Percentiles rank a stretch among this genome's conserved stretches.
phyloP scores from a whole-genome alignment of 768 basidiomycete species.

The Psilocybe subaeruginosa region DNA sequence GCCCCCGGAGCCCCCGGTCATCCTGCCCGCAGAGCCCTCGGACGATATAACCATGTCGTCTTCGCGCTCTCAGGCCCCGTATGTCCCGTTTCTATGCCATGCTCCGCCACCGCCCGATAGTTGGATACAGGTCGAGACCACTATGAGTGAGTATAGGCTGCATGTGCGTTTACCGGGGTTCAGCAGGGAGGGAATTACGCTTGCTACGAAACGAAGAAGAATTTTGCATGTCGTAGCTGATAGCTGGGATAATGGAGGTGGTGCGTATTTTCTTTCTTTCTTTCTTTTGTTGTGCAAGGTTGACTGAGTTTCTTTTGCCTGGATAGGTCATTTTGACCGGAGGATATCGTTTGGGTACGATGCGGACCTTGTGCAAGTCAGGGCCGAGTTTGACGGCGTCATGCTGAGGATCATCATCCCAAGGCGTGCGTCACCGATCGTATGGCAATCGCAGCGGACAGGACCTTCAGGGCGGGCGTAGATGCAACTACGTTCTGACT shows the following conservation, averaged over 20 bases:
- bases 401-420: constrained; percentile 67
- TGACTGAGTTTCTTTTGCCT: neutral
- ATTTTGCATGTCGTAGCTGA: constrained; percentile 77
- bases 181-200: constrained; percentile 67
- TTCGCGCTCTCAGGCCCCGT: constrained; percentile 20
- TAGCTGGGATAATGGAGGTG: constrained; percentile 71
- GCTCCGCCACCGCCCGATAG: constrained; percentile 61
- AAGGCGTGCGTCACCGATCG: constrained; percentile 28
- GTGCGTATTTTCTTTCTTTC: constrained; percentile 26
- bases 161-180: constrained; percentile 68
- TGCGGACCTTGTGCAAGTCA: constrained; percentile 69
- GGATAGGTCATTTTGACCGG: constrained; percentile 68
- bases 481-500: neutral
- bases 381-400: constrained; percentile 78
- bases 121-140: constrained; percentile 69
- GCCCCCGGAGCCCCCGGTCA: constrained; percentile 61
- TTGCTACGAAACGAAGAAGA: constrained; percentile 67
- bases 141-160: constrained; percentile 53
- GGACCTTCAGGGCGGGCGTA: constrained; percentile 7
- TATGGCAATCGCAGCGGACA: constrained; percentile 8
- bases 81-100: constrained; percentile 61
- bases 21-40: constrained; percentile 42
- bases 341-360: constrained; percentile 80
- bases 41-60: constrained; percentile 13
- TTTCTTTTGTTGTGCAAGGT: neutral